Evolutionary conservation across 192 early-diverging fungal species (phyloP).

Genomic region (Coemansia sp.): DNA sequence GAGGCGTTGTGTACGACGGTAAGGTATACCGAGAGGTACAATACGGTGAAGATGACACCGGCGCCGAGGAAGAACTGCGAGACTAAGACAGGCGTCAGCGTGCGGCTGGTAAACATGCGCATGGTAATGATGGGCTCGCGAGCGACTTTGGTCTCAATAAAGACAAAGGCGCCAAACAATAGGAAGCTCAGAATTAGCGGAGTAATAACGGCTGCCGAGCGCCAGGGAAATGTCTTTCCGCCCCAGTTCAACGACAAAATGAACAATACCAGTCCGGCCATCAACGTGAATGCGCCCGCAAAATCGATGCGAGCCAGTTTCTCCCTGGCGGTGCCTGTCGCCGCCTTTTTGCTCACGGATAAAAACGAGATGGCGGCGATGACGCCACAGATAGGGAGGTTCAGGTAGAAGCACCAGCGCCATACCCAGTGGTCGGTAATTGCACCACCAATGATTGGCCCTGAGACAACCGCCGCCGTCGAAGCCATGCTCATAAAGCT

Average conservation of each 20-base stretch:
- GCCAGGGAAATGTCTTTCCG: conserved; percentile 70
- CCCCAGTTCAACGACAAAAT: conserved; percentile 74
- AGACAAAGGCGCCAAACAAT: conserved; percentile 56
- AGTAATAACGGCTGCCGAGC: conserved; percentile 52
- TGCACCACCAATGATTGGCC: conserved; percentile 57
- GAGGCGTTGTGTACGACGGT: conserved; percentile 18
- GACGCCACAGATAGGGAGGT: conserved; percentile 44
- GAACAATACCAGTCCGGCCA: conserved; percentile 58
- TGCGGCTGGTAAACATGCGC: conserved; percentile 30
- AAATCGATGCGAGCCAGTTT: conserved; percentile 68
- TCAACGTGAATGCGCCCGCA: conserved; percentile 57
- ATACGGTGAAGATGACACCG: conserved; percentile 22
- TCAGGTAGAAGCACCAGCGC: conserved; percentile 62
- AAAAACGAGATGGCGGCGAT: conserved; percentile 36
- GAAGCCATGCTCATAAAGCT: conserved; percentile 56
- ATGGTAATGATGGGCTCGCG: conserved; percentile 72
- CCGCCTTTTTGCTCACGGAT: conserved; percentile 4
- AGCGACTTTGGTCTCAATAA: conserved; percentile 62
- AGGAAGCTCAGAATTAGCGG: conserved; percentile 49
- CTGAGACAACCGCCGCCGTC: conserved; percentile 55
- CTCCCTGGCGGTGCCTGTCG: conserved; percentile 18
- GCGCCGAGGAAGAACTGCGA: conserved; percentile 32
- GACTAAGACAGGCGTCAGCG: conserved; percentile 13
- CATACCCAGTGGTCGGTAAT: conserved; percentile 56
- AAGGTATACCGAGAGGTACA: conserved; percentile 41